Evolutionary conservation across 179 eudicot genomes (phyloP), one percentile per base, ranked within the genome.

Genomic region (Corrigiola litoralis): DNA sequence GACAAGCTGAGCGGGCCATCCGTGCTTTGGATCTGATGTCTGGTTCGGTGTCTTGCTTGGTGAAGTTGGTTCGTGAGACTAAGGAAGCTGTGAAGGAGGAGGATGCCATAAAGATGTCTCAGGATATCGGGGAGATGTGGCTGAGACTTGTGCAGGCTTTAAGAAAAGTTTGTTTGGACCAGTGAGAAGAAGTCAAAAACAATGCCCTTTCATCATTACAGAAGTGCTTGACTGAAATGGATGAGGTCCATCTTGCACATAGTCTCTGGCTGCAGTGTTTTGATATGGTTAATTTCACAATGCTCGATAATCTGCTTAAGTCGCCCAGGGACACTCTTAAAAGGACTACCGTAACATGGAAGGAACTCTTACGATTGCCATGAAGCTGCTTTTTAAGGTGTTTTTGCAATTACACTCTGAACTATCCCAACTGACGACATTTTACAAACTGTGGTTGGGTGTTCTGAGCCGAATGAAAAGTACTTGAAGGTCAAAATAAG

Each of bases 121-220:
- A 81, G 69, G 86, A 86, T 61, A 84, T 84, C 8, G 84, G 85
- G 38, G 88, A 86, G 50, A 86, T 86, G 92, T 86, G 92, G 88
- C 75, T 86, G 56, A 81, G 86, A 77, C 83, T 84, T 41, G 85
- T 79, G 48, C 92, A 84, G 66, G 92, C 80, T 38, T 57, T 86
- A 56, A 76, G 82, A 42, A 86, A 78, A 61, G 74, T 78, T 51
- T 86, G 92, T 72, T 58, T 86, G 65, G 88, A 85, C 66, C 78
- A 85, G 64, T 72, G 89, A 65, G 89, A 82, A 66, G 83, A 82
- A 63, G 85, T 85, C 16, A 69, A 84, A 52, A 79, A 71, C 59
- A 86, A 79, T 13, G 86, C 86, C 11, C 75, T 85, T 57, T 67
- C 66, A 10, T 78, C 81, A 3, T 61, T 87, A 58, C 94, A 82